phyloP scores from a whole-genome alignment of 371 early-diverging fungal genomes.

The Dinochytrium kinnereticum region DNA sequence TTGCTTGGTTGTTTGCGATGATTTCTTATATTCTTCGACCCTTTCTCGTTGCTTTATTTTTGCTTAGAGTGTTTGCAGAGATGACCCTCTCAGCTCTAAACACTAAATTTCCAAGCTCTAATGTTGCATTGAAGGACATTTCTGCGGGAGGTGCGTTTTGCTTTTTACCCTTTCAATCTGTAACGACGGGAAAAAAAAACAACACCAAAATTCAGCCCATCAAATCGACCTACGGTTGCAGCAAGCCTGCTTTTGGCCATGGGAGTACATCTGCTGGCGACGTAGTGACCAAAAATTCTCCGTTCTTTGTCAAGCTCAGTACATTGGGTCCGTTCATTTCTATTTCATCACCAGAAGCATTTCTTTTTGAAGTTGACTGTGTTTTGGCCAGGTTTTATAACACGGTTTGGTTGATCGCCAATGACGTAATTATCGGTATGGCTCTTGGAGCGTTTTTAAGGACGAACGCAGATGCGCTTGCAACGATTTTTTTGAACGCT shows the following conservation, averaged over 20 bases:
- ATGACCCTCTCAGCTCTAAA: conserved; percentile 24
- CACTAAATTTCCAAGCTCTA: conserved; percentile 15
- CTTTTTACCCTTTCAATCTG: background rate
- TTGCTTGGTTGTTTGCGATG: background rate
- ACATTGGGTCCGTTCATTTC: conserved; percentile 68
- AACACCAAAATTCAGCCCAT: too few species aligned
- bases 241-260: conserved; percentile 83
- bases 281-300: conserved; percentile 68
- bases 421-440: conserved; percentile 89
- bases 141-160: conserved; percentile 35
- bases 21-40: background rate
- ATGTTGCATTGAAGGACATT: conserved; percentile 35
- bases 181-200: too few species aligned
- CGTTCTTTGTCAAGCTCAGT: conserved; percentile 75
- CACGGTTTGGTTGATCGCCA: conserved; percentile 92
- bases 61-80: conserved; percentile 18
- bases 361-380: background rate
- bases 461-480: conserved; percentile 47
- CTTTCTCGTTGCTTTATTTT: background rate
- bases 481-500: conserved; percentile 14
- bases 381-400: conserved; percentile 78
- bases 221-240: conserved; percentile 82
- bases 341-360: too few species aligned
- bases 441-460: conserved; percentile 78
- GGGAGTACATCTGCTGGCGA: conserved; percentile 71